phyloP scores from a whole-genome alignment of 2,329 filamentous ascomycete genomes.

The Epichloe aotearoae region DNA sequence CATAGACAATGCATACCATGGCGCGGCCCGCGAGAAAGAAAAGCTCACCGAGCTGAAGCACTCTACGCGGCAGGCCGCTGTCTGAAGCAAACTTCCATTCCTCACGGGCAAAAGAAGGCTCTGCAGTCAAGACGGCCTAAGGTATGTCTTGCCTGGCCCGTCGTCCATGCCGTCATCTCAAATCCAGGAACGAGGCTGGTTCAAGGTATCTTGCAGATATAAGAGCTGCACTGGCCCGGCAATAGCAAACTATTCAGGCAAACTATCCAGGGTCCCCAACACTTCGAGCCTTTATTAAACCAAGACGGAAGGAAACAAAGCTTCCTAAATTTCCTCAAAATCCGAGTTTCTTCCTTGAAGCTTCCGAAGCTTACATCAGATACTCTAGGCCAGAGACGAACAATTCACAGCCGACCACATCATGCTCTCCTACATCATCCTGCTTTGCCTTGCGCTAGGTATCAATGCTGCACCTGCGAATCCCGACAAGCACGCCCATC shows the following conservation, averaged over 20 bases:
- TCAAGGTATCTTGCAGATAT: background rate
- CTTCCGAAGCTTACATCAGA: background rate
- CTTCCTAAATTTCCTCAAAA: too few relatives aligned
- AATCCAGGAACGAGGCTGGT: background rate
- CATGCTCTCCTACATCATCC: constrained; percentile 4
- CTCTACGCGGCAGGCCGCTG: background rate
- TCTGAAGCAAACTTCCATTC: background rate
- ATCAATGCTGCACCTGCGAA: constrained; percentile 4
- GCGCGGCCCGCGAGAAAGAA: constrained; percentile 1
- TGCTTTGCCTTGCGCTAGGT: constrained; percentile 2
- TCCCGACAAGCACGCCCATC: background rate
- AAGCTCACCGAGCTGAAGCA: background rate
- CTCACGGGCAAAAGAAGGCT: background rate
- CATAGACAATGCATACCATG: constrained; percentile 1
- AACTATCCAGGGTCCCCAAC: background rate
- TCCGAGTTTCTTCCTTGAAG: background rate
- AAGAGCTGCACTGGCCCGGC: background rate
- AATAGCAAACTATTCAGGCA: background rate
- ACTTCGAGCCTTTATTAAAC: background rate
- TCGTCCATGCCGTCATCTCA: background rate
- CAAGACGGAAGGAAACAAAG: too few relatives aligned
- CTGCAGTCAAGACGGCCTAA: background rate
- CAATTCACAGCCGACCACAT: background rate
- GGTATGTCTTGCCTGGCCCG: background rate
- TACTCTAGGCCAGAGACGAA: background rate